Base-by-base conservation (phyloP, 1,284 basidiomycete species). In the Trichosporon sp. region DNA sequence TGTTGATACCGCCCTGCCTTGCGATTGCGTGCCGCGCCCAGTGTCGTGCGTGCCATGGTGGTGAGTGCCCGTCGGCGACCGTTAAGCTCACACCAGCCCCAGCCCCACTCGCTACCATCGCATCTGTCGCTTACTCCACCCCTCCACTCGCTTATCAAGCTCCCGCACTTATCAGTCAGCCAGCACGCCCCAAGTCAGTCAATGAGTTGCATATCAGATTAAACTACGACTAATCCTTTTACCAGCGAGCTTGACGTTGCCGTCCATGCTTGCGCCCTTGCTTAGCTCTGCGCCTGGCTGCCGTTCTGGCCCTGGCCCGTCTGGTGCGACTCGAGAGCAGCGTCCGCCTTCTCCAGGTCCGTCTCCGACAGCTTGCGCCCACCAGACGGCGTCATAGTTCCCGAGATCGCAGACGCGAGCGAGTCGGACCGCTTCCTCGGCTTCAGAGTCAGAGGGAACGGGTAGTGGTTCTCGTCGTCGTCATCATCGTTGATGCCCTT, bases 361-460 rank as follows among this genome's bases (percentile, higher is more conserved):
- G 88, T 86, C 82, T 96, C 94, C 78, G 89, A 93, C 70, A 96
- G 83, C 74, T 89, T 92, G 76, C 87, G 85, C 3, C 90, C 90
- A 34, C 91, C 91, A 1, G 91, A 92, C 0, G 94, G 94, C 0
- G 94, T 97, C 78, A 91, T 93, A 4, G 91, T 89, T 35, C 94
- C 94, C 60, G 92, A 93, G 77, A 91, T 89, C 34, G 93, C 88
- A 11, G 83, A 84, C 2, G 80, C 81, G 35, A 84, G 76, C 66
- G 91, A 92, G 73, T 90, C 89, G n/a, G 91, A 88, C 68, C 93
- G 89, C 63, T 92, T 92, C 65, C 93, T 90, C 13, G 80, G 78
- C 84, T 95, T 95, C 89, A 94, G 93, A 62, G 93, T 90, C 70
- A 95, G 85, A 3, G 92, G 92, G 90, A 95, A 95, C 4, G 92